Evolutionary conservation across 306 rosid genomes (phyloP), one percentile per base, ranked within the genome.

Genomic region (Pyrus communis): DNA sequence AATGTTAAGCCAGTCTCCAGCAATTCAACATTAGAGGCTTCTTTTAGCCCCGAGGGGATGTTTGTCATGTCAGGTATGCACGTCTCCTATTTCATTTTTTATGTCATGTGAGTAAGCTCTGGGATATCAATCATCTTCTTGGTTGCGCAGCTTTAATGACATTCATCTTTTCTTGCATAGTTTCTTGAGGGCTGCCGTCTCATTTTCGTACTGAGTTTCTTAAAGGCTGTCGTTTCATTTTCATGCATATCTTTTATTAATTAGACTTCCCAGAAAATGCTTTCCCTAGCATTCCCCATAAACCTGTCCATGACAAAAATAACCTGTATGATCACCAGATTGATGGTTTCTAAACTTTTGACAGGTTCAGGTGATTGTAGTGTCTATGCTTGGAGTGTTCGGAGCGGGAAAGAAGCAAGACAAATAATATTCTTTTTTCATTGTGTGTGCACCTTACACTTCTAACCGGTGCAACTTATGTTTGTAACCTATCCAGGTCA

Each of bases 31-130:
- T 81, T 95, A 81, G 98, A 95, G 88, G 97, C 97, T 74, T 92
- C 98, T 81, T 95, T 92, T 88, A 95, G 97, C 78, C 97, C 97
- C 0, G 97, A 95, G 76, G 97, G 98, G 77, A 95, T 85, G 97
- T 95, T 92, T 87, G 97, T 92, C 38, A 83, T 92, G 77, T 95
- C 97, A 76, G 93, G 97, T 89, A 86, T 61, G 70, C 75, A 63
- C 25, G 59, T 77, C 22, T 67, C 71, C 11, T 68, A 27, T 75
- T 78, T 52, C n/a, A 38, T 52, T 35, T 64, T 15, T 57, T 22
- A 9, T 73, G 54, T 40, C 67, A 15, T 15, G 54, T 11, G 43
- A 25, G 11, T 12, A 63, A 75, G 35, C 15, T 65, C 27, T 33
- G 62, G 64, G 28, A 33, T 31, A 76, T 45, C 71, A 4, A 49